Evolutionary conservation across 225 moss, liverwort and hornwort species (phyloP).

Genomic region (Antitrichia curtipendula): DNA sequence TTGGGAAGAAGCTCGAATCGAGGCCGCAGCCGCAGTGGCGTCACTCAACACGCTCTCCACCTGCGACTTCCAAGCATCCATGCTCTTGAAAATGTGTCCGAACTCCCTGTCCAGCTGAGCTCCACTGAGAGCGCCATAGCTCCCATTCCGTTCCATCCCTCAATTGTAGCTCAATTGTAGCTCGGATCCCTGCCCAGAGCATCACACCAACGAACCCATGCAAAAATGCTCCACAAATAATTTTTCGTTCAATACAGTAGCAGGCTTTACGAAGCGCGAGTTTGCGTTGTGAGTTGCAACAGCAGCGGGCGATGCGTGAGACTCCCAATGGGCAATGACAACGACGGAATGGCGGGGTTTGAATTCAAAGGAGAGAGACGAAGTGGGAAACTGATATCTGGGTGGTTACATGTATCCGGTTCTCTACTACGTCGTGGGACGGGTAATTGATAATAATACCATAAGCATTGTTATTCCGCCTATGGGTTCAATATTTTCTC

Average conservation of each 20-base stretch:
- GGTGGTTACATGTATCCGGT: not conserved
- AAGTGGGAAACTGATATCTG: not conserved
- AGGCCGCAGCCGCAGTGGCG: not conserved
- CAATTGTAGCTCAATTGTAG: not conserved
- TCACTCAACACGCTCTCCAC: slow-evolving; percentile 8
- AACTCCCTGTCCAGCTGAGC: slow-evolving; percentile 17
- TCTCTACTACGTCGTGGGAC: not conserved
- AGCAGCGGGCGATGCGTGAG: not conserved
- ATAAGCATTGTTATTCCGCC: too few species aligned
- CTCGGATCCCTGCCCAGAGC: not conserved
- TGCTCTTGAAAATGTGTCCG: slow-evolving; percentile 10
- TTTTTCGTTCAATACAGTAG: not conserved
- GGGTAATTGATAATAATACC: too few species aligned
- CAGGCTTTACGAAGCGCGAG: too few species aligned
- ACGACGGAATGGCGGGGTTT: not conserved
- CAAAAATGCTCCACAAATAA: too few species aligned
- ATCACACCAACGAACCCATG: not conserved
- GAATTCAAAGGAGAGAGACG: not conserved
- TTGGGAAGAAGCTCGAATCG: slow-evolving; percentile 10
- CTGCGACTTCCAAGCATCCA: slow-evolving; percentile 13
- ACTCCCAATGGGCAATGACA: too few species aligned
- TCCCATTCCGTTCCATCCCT: slow-evolving; percentile 14
- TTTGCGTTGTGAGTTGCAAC: not conserved
- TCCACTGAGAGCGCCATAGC: not conserved
- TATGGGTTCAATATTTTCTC: too few species aligned